Evolutionary conservation across 225 moss, liverwort and hornwort genomes (phyloP), one percentile per base, ranked within the genome.

Genomic region (Ulota crispa): DNA sequence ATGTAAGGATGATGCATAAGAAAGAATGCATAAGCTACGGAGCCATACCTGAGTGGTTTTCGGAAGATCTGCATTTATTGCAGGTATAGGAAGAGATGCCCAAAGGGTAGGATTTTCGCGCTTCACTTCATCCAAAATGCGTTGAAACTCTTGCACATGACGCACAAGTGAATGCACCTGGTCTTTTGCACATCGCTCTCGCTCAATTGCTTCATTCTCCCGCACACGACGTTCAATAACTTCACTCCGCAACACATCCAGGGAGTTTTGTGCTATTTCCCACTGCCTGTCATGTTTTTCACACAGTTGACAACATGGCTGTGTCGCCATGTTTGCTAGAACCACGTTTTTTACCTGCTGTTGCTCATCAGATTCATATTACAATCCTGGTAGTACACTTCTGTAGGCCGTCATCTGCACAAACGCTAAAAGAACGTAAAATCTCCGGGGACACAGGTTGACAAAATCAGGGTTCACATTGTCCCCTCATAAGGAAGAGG

Each of bases 291-390:
- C 36, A 36, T 47, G 75, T 12, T 66, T 56, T 56, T 66, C 66
- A 67, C 81, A 74, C 8, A 19, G 42, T 57, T 56, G 81, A 74
- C 81, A 66, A 42, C 28, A 23, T 43, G 81, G 66, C 42, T 66
- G 66, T 30, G 55, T 56, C 31, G 74, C 74, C 81, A 81, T 81
- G 55, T 28, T 72, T 27, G 42, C 9, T 12, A 41, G 43, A 70
- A 64, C 37, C 36, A 52, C 27, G 52, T 64, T 4, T 31, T 4
- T 43, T 64, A 37, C 39, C 41, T 20, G 41, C 10, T 41, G 64
- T 56, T 66, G 21, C 24, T 28, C 66, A 67, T 67, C 56, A 55
- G 56, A 18, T 21, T 55, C 31, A 56, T n/a, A 66, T 24, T 55
- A 32, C 2, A 59, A 42, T 57, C 69, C 16, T 23, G 30, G 16